A percentile compares a stretch with the other conserved stretches of the same genome.
phyloP scores from a whole-genome alignment of 768 basidiomycete genomes.

The Auricularia auricula-judae region DNA sequence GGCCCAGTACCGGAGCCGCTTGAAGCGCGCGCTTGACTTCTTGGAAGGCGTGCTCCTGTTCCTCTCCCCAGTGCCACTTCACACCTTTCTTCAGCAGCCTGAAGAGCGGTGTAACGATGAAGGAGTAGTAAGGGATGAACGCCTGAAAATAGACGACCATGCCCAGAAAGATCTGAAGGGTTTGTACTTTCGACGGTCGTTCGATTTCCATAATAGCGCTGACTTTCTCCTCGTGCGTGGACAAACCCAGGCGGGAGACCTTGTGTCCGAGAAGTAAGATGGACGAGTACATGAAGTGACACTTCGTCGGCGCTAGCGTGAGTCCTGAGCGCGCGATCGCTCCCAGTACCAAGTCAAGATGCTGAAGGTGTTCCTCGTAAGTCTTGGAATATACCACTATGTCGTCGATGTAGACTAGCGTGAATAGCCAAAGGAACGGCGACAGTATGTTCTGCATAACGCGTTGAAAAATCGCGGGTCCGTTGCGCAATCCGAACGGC shows the following conservation, averaged over 20 bases:
- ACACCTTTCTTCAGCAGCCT: constrained; percentile 20
- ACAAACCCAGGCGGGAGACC: constrained; percentile 21
- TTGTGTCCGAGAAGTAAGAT: constrained; percentile 15
- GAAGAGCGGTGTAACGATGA: constrained; percentile 24
- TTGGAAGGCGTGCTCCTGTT: constrained; percentile 19
- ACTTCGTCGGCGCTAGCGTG: constrained; percentile 12
- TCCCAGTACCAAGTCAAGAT: constrained; percentile 12
- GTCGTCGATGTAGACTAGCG: constrained; percentile 8
- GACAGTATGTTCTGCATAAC: constrained; percentile 28
- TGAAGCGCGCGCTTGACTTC: constrained; percentile 18
- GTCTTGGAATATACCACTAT: constrained; percentile 15
- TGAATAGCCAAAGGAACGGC: background rate
- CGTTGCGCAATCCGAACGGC: constrained; percentile 27
- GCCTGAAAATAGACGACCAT: constrained; percentile 28
- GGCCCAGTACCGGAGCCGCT: constrained; percentile 23
- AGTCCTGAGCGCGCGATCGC: constrained; percentile 6
- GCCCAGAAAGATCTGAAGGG: constrained; percentile 25
- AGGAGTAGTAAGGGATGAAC: constrained; percentile 24
- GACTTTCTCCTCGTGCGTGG: constrained; percentile 27
- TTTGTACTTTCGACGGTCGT: constrained; percentile 13
- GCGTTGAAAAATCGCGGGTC: background rate
- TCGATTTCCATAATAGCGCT: constrained; percentile 21
- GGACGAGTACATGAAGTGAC: constrained; percentile 20
- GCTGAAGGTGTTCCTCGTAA: constrained; percentile 18
- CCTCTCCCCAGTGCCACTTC: constrained; percentile 14